Conservation (phyloP, 805 yeast species). For the Candida alai region DNA sequence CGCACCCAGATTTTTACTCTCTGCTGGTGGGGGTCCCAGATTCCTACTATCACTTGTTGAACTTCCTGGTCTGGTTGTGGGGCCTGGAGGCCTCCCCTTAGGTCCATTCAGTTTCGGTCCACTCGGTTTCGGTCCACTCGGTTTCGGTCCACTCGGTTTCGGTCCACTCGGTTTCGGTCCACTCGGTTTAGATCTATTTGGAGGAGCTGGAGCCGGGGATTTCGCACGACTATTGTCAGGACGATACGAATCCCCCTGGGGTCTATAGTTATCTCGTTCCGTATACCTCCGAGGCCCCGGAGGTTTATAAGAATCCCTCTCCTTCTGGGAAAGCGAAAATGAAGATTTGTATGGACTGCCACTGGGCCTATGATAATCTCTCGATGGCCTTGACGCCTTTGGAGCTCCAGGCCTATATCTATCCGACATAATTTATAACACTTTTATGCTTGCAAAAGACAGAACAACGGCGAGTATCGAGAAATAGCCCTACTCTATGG, state of each 20-base stretch:
- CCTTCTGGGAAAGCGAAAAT: background rate
- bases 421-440: slow-evolving; percentile 31
- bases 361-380: slow-evolving; percentile 11
- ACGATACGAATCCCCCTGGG: slow-evolving; percentile 6
- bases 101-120: too few species aligned
- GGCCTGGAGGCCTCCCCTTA: too few species aligned
- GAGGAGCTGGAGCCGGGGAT: background rate
- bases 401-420: slow-evolving; percentile 28
- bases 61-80: too few species aligned
- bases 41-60: slow-evolving; percentile 1
- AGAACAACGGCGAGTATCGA: too few species aligned
- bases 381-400: slow-evolving; percentile 22
- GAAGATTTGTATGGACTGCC: slow-evolving; percentile 8
- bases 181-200: background rate
- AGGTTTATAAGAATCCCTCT: slow-evolving; percentile 12
- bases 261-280: slow-evolving; percentile 23
- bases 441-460: too few species aligned
- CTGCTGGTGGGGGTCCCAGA: too few species aligned
- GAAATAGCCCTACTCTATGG: too few species aligned
- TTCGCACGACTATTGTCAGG: slow-evolving; percentile 3
- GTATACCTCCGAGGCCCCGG: slow-evolving; percentile 17
- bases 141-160: too few species aligned
- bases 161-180: background rate
- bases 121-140: too few species aligned
- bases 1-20: too few species aligned